Conservation (phyloP, 2,329 filamentous ascomycete species). For the Hypoxylon sp. region DNA sequence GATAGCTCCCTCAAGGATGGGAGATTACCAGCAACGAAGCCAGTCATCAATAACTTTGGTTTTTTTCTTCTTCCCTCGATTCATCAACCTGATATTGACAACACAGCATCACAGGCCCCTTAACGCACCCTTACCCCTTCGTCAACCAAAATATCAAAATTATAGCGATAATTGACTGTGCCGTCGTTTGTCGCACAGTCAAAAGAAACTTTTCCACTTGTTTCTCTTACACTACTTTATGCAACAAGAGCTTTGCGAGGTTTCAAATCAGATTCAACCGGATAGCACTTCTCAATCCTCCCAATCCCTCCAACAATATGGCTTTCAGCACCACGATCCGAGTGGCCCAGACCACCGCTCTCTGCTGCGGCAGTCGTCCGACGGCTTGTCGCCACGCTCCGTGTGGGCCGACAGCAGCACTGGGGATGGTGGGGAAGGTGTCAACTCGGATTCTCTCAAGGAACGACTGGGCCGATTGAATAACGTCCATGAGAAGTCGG, state of each 20-base stretch:
- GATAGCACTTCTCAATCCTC: slow-evolving; percentile 55
- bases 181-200: slow-evolving; percentile 67
- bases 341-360: slow-evolving; percentile 56
- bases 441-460: slow-evolving; percentile 63
- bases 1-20: slow-evolving; percentile 20
- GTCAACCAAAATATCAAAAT: slow-evolving; percentile 7
- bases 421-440: slow-evolving; percentile 49
- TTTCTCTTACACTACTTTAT: slow-evolving; percentile 69
- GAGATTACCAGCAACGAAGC: slow-evolving; percentile 34
- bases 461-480: slow-evolving; percentile 69
- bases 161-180: slow-evolving; percentile 62
- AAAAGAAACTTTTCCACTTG: slow-evolving; percentile 50
- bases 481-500: slow-evolving; percentile 51
- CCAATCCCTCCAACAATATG: slow-evolving; percentile 67
- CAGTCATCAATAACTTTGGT: slow-evolving; percentile 27
- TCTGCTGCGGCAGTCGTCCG: slow-evolving; percentile 54
- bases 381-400: slow-evolving; percentile 58
- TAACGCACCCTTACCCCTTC: slow-evolving; percentile 20
- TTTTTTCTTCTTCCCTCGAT: slow-evolving; percentile 32
- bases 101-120: slow-evolving; percentile 25
- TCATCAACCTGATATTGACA: slow-evolving; percentile 15
- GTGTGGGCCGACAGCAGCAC: slow-evolving; percentile 50
- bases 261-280: slow-evolving; percentile 49
- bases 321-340: slow-evolving; percentile 63
- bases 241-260: slow-evolving; percentile 69